Evolutionary conservation across 331 rosid species (phyloP).

Genomic region (Malus hybrid): DNA sequence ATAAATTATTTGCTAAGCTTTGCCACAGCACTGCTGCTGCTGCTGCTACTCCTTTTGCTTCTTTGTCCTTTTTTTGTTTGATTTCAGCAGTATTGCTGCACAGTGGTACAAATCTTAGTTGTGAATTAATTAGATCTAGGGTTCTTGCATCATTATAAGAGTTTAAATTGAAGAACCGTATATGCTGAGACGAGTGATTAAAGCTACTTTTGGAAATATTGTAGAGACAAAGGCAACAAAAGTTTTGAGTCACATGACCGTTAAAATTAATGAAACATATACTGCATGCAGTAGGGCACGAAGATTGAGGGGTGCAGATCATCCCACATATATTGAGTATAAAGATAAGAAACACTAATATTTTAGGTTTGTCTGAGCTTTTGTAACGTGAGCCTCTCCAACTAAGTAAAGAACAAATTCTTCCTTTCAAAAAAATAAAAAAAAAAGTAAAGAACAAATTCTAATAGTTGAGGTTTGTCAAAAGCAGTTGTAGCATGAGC

Average conservation of each 20-base stretch:
- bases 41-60: background rate
- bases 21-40: background rate
- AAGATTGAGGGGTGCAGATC: background rate
- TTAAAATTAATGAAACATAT: background rate
- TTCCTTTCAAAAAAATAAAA: too few relatives aligned
- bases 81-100: background rate
- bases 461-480: background rate
- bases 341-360: background rate
- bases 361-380: too few relatives aligned
- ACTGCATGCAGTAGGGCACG: constrained; percentile 2
- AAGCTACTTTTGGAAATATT: background rate
- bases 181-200: background rate
- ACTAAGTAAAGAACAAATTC: background rate
- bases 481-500: background rate
- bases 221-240: background rate
- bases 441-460: background rate
- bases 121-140: background rate
- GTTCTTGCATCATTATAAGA: background rate
- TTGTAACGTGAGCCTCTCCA: background rate
- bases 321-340: background rate
- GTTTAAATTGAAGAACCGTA: background rate
- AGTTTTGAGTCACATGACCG: constrained; percentile 7
- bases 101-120: background rate
- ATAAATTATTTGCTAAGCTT: too few relatives aligned
- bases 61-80: background rate